Evolutionary conservation across 2,329 filamentous ascomycete species (phyloP).

Genomic region (Cucurbitaria berberidis): DNA sequence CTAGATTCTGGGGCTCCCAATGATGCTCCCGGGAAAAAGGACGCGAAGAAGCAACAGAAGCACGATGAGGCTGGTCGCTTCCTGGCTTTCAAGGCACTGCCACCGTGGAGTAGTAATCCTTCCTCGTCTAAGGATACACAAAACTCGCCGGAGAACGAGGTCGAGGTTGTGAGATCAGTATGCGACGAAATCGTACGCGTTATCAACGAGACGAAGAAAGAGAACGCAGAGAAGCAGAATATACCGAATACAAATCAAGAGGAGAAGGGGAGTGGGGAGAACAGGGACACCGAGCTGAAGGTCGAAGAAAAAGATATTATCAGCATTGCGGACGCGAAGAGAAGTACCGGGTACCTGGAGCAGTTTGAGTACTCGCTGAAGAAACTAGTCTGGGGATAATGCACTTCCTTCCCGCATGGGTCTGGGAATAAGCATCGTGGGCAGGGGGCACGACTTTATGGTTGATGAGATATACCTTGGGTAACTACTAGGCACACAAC

Average conservation of each 20-base stretch:
- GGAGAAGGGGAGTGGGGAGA: conserved; percentile 46
- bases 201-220: conserved; percentile 58
- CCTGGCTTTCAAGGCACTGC: conserved; percentile 64
- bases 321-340: conserved; percentile 81
- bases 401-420: not conserved
- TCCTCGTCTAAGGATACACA: conserved; percentile 16
- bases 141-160: conserved; percentile 52
- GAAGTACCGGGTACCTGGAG: conserved; percentile 84
- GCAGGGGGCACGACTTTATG: not conserved
- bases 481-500: not conserved
- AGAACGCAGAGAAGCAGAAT: conserved; percentile 36
- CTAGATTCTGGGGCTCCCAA: conserved; percentile 59
- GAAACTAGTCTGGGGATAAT: conserved; percentile 82
- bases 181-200: conserved; percentile 78
- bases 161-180: conserved; percentile 66
- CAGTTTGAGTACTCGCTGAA: conserved; percentile 89
- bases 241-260: conserved; percentile 8
- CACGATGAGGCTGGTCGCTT: conserved; percentile 41
- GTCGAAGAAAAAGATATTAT: conserved; percentile 75
- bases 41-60: conserved; percentile 24
- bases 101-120: conserved; percentile 53
- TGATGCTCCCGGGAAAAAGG: conserved; percentile 15
- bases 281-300: conserved; percentile 39
- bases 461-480: not conserved
- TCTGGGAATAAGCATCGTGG: not conserved